These are phyloP conservation scores for Puccinia novopanici DNA, from an alignment of 1,284 basidiomycete species.

Conservation along the genomic window DNA sequence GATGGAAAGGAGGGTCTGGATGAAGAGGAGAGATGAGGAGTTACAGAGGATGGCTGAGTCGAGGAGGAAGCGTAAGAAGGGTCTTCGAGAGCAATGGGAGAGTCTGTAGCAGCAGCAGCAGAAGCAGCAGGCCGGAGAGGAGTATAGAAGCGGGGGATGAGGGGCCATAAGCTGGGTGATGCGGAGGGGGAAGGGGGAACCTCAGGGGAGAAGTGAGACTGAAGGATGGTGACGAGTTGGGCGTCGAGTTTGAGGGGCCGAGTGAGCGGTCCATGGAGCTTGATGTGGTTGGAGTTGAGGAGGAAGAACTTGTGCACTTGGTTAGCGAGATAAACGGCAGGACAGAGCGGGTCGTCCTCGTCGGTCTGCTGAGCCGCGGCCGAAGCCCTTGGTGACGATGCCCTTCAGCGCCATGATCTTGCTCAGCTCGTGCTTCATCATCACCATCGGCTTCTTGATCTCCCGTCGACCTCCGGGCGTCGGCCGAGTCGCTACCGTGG, in stretches of 20 bases:
- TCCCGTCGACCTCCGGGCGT: neutral
- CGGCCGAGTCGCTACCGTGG: neutral
- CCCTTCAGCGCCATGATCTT: slow-evolving; percentile 6
- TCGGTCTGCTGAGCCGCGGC: neutral
- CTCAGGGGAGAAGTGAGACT: neutral
- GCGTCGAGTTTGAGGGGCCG: neutral
- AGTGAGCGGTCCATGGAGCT: neutral
- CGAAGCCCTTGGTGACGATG: neutral
- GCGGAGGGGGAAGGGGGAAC: neutral
- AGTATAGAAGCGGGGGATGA: neutral
- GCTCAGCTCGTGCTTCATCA: slow-evolving; percentile 30
- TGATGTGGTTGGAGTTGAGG: neutral
- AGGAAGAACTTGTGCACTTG: slow-evolving; percentile 17
- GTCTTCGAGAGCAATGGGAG: neutral
- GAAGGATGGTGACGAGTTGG: neutral
- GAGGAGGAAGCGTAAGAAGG: neutral
- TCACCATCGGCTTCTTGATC: slow-evolving; percentile 34
- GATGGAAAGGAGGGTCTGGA: neutral
- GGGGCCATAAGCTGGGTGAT: neutral
- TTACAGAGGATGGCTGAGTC: neutral
- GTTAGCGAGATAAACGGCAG: neutral
- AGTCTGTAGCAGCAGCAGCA: neutral
- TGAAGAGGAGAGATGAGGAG: neutral
- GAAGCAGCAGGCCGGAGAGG: too few species aligned
- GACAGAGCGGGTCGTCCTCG: neutral